Evolutionary conservation across 2,329 filamentous ascomycete species (phyloP), one percentile per base, ranked within the genome.

Genomic region (Colletotrichum theobromicola): DNA sequence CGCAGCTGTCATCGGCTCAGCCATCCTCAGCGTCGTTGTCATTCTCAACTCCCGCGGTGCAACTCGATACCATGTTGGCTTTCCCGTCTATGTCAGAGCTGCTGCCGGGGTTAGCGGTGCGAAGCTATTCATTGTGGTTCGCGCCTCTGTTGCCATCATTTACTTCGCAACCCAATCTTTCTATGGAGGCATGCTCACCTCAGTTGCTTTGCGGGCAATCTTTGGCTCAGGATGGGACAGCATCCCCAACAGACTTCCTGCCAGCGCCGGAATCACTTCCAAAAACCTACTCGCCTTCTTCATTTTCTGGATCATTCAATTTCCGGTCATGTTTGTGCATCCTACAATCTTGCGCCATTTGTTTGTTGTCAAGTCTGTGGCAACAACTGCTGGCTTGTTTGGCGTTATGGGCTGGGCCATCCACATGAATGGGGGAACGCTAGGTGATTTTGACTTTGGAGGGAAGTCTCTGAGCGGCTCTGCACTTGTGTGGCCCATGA

Each of bases 251-350:
- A 61, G 28, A 16, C 84, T 90, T 1, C 86, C 87, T 0, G 82
- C 80, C 5, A 81, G 79, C 12, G 84, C 88, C 32, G 88, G 88
- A 21, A 88, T 89, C 57, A 86, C 85, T 5, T 88, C 87, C 3
- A 85, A 87, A 70, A 86, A 86, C 16, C 85, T 90, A 83, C 77
- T 89, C 16, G 85, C 85, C 15, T 90, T 90, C 77, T 87, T 91
- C 78, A 77, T 91, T 24, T 91, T 90, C 80, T 90, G 88, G 88
- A 80, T 88, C 0, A 79, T 89, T 1, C 89, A 90, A 76, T 80
- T 91, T 16, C 89, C 82, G 76, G 62, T 78, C 76, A 79, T 89
- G 61, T 83, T 87, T 74, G 87, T 89, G 77, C 87, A 88, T 64
- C 87, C 88, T 6, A 87, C 87, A 61, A 85, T 85, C 35, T 80